Conservation (phyloP, 2,329 filamentous ascomycete species). For the Stagonosporopsis chrysanthemi region DNA sequence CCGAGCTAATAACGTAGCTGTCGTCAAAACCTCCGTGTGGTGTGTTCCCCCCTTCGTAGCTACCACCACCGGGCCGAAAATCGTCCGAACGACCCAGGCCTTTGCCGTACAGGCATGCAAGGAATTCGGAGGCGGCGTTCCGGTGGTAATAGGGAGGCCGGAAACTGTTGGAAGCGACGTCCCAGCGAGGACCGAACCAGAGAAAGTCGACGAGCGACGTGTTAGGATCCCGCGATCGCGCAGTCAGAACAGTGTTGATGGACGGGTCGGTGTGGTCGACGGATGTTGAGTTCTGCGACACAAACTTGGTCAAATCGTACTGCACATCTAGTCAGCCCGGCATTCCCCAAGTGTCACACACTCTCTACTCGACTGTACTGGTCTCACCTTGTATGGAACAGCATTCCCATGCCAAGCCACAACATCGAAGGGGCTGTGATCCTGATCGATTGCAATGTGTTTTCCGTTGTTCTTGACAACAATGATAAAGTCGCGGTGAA, state of each 20-base stretch:
- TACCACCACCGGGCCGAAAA: slow-evolving; percentile 39
- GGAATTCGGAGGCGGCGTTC: slow-evolving; percentile 49
- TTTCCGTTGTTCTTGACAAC: slow-evolving; percentile 11
- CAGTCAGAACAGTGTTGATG: slow-evolving; percentile 50
- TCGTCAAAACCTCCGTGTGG: slow-evolving; percentile 45
- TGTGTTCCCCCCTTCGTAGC: slow-evolving; percentile 49
- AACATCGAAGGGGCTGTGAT: slow-evolving; percentile 55
- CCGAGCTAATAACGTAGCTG: neutral
- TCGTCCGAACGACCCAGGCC: slow-evolving; percentile 53
- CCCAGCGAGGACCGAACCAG: slow-evolving; percentile 51
- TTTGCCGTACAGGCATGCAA: slow-evolving; percentile 49
- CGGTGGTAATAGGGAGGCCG: slow-evolving; percentile 51
- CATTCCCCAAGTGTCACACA: neutral
- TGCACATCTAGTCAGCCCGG: slow-evolving; percentile 29
- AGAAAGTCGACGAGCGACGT: slow-evolving; percentile 50
- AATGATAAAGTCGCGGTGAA: slow-evolving; percentile 23
- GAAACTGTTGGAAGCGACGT: slow-evolving; percentile 50
- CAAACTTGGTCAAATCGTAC: slow-evolving; percentile 62
- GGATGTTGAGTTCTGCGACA: slow-evolving; percentile 48
- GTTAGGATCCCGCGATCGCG: slow-evolving; percentile 47
- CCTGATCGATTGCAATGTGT: slow-evolving; percentile 45
- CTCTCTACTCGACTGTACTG: no score
- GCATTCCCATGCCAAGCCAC: slow-evolving; percentile 53
- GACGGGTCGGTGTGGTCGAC: slow-evolving; percentile 52
- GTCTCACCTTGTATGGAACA: slow-evolving; percentile 55